These are phyloP conservation scores for Lactarius quietus DNA, from an alignment of 768 basidiomycete genomes.

Conservation along the genomic window DNA sequence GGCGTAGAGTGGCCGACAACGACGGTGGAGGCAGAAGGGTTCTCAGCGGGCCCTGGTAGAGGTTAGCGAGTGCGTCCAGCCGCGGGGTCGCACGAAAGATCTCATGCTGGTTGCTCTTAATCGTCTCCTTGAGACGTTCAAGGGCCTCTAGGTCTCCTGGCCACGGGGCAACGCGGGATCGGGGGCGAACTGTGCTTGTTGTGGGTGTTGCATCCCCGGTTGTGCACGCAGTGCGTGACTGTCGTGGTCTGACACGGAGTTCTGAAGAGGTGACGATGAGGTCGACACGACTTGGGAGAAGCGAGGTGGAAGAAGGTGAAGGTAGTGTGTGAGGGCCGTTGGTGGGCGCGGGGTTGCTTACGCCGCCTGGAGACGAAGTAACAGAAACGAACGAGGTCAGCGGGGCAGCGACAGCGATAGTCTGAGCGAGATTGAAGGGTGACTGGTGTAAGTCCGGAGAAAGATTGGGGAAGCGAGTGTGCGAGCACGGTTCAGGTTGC, in stretches of 20 bases:
- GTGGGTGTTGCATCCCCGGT: constrained; percentile 15
- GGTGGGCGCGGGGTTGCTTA: constrained; percentile 27
- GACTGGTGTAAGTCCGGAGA: neutral
- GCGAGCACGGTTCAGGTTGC: constrained; percentile 57
- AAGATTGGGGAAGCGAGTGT: constrained; percentile 48
- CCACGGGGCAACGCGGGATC: constrained; percentile 43
- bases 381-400: neutral
- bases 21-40: constrained; percentile 5
- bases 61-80: constrained; percentile 57
- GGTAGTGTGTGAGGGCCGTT: constrained; percentile 34
- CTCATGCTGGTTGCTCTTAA: constrained; percentile 70
- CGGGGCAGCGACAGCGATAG: neutral
- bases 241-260: neutral
- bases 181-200: constrained; percentile 18
- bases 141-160: constrained; percentile 67
- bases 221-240: neutral
- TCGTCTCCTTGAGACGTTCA: constrained; percentile 68
- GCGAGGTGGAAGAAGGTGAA: constrained; percentile 29
- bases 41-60: constrained; percentile 56
- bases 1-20: constrained; percentile 36
- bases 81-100: constrained; percentile 63
- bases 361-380: neutral
- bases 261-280: constrained; percentile 2
- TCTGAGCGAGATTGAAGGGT: neutral
- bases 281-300: neutral